A percentile compares a stretch with the other conserved stretches of the same genome.
Conservation (phyloP, 2,329 filamentous ascomycete species). For the Fusarium napiforme region DNA sequence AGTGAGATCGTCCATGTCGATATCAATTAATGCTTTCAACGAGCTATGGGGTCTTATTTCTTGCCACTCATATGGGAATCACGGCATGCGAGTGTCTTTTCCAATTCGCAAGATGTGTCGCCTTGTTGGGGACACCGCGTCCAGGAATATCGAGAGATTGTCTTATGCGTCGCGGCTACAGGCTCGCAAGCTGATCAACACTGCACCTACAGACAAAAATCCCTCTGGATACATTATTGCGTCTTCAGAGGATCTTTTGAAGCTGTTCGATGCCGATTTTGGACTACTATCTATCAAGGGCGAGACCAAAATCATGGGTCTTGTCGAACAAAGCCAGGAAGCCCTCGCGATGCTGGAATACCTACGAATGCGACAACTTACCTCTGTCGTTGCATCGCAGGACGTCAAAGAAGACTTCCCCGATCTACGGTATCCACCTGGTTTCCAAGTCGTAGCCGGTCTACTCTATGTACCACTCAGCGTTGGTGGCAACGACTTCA, state of each 20-base stretch:
- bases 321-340: constrained; percentile 81
- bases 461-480: constrained; percentile 85
- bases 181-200: constrained; percentile 88
- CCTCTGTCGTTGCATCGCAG: constrained; percentile 80
- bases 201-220: constrained; percentile 81
- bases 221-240: constrained; percentile 91
- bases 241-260: constrained; percentile 85
- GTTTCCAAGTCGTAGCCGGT: constrained; percentile 81
- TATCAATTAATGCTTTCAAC: constrained; percentile 87
- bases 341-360: constrained; percentile 87
- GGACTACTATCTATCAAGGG: constrained; percentile 85
- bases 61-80: constrained; percentile 81
- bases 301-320: constrained; percentile 88
- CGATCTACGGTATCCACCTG: constrained; percentile 81
- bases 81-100: constrained; percentile 91
- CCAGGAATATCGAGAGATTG: constrained; percentile 85
- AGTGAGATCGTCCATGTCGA: constrained; percentile 93
- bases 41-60: constrained; percentile 90
- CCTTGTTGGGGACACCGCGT: constrained; percentile 85
- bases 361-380: constrained; percentile 78
- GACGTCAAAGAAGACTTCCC: constrained; percentile 82
- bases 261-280: constrained; percentile 87
- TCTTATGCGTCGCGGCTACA: constrained; percentile 88
- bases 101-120: constrained; percentile 93
- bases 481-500: constrained; percentile 81